A percentile compares a stretch with the other conserved stretches of the same genome.
These are phyloP conservation scores for Alternaria metachromatica DNA, from an alignment of 2,329 filamentous ascomycete species.

Conservation along the genomic window DNA sequence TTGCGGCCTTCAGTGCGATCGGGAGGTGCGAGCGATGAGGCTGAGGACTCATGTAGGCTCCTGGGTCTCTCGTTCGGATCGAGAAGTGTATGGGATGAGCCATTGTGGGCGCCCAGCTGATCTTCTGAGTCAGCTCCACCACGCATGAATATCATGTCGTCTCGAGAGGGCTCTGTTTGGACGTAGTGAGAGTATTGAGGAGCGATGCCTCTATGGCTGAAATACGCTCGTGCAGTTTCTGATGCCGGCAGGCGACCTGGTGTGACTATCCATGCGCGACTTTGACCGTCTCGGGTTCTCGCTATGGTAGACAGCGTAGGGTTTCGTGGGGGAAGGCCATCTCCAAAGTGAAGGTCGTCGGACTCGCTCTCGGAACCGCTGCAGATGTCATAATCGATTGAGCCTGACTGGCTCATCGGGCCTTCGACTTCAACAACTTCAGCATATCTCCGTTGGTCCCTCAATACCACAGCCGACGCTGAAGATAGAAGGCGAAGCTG, in stretches of 20 bases:
- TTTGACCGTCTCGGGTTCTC: neutral
- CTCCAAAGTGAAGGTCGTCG: constrained; percentile 1
- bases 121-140: constrained; percentile 4
- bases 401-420: neutral
- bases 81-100: neutral
- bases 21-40: neutral
- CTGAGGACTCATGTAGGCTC: neutral
- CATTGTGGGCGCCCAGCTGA: neutral
- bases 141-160: neutral
- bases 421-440: neutral
- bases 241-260: neutral
- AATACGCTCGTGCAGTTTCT: neutral
- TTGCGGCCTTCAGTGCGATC: neutral
- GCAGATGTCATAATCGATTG: neutral
- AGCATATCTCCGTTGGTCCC: neutral
- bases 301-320: neutral
- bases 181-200: neutral
- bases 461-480: neutral
- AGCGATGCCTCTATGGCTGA: neutral
- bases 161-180: neutral
- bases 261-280: constrained; percentile 2
- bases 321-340: neutral
- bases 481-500: neutral
- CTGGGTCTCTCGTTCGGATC: neutral
- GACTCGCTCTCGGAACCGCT: neutral